Evolutionary conservation across 441 rosid genomes (phyloP), one percentile per base, ranked within the genome.

Genomic region (Isatis lusitanica): DNA sequence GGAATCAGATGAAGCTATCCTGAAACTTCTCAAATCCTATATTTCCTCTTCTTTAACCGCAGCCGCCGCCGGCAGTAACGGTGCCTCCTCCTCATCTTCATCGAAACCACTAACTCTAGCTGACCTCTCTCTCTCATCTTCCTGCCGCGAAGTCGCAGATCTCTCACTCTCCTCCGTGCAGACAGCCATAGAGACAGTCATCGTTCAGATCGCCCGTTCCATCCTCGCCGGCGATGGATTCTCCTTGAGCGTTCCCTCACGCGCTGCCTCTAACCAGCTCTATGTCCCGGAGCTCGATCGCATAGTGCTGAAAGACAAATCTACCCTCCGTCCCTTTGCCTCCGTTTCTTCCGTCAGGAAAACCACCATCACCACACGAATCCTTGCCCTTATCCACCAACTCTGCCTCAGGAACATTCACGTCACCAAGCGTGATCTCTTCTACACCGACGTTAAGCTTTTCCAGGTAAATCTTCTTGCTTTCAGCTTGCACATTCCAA

Each of bases 251-350:
- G 97, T 95, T 53, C 99, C 98, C 53, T 94, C 98, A 69, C 98
- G 98, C 68, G 85, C 98, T 59, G 82, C 99, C 76, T 76, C 94
- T 65, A 95, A 95, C 72, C 99, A 95, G 80, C 94, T 92, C 10
- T 95, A 94, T 72, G 98, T 95, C 50, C 97, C 99, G 1, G 94
- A 95, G 81, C 98, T 95, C n/a, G 98, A 95, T 79, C 98, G 99
- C 17, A 95, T 95, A 62, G 99, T 95, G 31, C 64, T 95, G 11
- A 92, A 90, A 80, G 99, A 95, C 82, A 92, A 95, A 83, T 84
- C 88, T 31, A 89, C 99, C 79, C 78, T 88, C 75, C 99, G 97
- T 26, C 96, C 94, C 1, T 95, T 89, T 74, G 84, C 99, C 4
- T 69, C 90, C 78, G 85, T 84, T 59, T 86, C 96, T 70, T 85